Conservation (phyloP, 345 rosid genomes). For the Eucalyptus tenuipes region DNA sequence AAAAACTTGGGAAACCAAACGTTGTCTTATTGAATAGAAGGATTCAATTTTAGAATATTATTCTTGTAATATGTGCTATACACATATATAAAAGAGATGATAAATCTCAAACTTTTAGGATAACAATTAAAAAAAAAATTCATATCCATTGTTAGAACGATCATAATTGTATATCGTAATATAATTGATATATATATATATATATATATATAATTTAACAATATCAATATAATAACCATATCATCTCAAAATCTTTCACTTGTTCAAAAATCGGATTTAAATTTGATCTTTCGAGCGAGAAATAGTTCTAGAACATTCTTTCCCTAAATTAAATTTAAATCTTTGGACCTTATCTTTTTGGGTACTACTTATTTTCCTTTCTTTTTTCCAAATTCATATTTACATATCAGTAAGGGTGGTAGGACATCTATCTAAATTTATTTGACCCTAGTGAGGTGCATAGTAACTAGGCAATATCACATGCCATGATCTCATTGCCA, state of each 20-base stretch:
- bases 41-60: neutral
- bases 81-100: neutral
- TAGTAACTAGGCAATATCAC: neutral
- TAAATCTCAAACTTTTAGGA: neutral
- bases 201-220: no score
- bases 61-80: neutral
- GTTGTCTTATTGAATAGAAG: neutral
- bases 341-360: neutral
- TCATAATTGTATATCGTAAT: neutral
- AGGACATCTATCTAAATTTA: neutral
- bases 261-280: neutral
- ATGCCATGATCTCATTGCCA: neutral
- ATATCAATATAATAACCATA: no score
- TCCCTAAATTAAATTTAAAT: neutral
- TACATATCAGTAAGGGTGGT: neutral
- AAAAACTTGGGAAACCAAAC: neutral
- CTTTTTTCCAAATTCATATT: neutral
- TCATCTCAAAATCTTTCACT: neutral
- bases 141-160: no score
- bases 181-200: neutral
- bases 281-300: neutral
- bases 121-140: neutral
- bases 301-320: neutral
- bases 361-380: neutral
- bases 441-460: no score